These are phyloP conservation scores for Chlorella sp. DNA, from an alignment of 139 green algal genomes.

Conservation along the genomic window DNA sequence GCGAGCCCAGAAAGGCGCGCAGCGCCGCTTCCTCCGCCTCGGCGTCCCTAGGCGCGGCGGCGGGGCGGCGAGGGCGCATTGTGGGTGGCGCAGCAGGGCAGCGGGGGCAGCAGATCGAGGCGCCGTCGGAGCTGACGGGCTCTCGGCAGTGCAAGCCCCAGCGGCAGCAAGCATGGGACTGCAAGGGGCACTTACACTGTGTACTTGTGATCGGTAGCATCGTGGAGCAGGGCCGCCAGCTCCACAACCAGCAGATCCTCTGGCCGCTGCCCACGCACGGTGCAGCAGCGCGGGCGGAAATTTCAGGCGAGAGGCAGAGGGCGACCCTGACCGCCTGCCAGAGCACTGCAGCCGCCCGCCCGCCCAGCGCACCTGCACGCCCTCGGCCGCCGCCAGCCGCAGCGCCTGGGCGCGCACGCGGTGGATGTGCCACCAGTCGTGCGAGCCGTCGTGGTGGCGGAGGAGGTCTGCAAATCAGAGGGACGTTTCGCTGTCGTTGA, in stretches of 20 bases:
- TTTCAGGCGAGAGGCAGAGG: not conserved
- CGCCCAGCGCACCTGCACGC: not conserved
- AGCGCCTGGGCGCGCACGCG: slow-evolving; percentile 25
- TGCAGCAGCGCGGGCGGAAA: not conserved
- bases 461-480: too few species aligned
- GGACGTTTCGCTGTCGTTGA: too few species aligned
- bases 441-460: slow-evolving; percentile 26
- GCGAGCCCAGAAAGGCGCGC: not conserved
- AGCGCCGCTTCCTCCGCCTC: not conserved
- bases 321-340: not conserved
- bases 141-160: not conserved
- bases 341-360: not conserved
- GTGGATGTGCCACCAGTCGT: slow-evolving; percentile 43
- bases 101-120: not conserved
- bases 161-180: not conserved
- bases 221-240: slow-evolving; percentile 67
- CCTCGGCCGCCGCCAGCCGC: slow-evolving; percentile 21
- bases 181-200: not conserved
- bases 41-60: not conserved
- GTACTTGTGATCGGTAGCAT: slow-evolving; percentile 72
- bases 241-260: slow-evolving; percentile 45
- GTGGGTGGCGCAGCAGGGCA: not conserved
- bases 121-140: not conserved
- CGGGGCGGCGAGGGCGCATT: not conserved
- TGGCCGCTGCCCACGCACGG: slow-evolving; percentile 26